phyloP scores from a whole-genome alignment of 139 green algal species.

The Chlorella sp. region DNA sequence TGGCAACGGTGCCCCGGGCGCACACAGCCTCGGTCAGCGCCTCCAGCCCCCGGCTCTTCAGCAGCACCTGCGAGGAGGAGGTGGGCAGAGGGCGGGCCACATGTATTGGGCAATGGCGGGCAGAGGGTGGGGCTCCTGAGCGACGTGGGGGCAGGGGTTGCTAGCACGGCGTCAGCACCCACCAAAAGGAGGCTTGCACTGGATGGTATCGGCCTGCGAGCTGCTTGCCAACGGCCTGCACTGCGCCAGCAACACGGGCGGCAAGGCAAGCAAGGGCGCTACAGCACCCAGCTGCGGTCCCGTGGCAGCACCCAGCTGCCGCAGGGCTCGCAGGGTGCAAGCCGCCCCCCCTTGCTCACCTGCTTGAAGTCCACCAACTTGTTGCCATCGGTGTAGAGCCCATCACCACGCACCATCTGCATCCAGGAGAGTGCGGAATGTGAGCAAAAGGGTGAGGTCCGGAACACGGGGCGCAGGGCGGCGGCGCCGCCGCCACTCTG shows the following conservation, averaged over 20 bases:
- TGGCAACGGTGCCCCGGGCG: neutral
- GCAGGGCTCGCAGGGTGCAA: neutral
- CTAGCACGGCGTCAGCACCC: neutral
- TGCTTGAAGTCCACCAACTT: slow-evolving; percentile 29
- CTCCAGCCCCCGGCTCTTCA: slow-evolving; percentile 10
- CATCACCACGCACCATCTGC: slow-evolving; percentile 15
- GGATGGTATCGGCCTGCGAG: too few relatives aligned
- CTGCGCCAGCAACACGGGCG: too few relatives aligned
- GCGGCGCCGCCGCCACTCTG: neutral
- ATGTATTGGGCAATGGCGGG: neutral
- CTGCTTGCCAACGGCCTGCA: neutral
- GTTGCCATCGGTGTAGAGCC: slow-evolving; percentile 1
- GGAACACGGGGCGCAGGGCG: neutral
- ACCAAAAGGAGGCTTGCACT: too few relatives aligned
- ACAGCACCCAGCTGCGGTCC: neutral
- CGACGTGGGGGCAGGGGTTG: neutral
- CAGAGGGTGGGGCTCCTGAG: neutral
- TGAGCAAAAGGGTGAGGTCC: neutral
- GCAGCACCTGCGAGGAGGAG: slow-evolving; percentile 23
- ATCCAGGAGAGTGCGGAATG: neutral
- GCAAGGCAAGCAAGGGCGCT: too few relatives aligned
- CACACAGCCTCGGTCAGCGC: slow-evolving; percentile 21
- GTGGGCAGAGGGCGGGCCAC: neutral
- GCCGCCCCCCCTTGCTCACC: neutral
- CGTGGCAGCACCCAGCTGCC: neutral